A percentile compares a stretch with the other conserved stretches of the same genome.
Evolutionary conservation across 345 rosid genomes (phyloP).

Genomic region (Lagerstroemia speciosa): DNA sequence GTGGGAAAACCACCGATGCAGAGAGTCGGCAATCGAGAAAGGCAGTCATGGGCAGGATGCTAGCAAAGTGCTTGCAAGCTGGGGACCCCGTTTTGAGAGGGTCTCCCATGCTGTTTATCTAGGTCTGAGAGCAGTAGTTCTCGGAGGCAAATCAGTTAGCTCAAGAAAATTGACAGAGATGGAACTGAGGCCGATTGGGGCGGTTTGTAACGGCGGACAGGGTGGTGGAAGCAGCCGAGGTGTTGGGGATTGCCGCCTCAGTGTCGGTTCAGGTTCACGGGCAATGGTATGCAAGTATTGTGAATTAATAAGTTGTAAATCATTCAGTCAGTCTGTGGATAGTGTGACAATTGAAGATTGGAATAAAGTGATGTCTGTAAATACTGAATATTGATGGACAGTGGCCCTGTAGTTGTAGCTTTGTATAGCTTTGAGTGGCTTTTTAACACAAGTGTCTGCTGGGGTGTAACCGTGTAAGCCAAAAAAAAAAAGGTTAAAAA

Average conservation of each 20-base stretch:
- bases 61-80: slow-evolving; percentile 68
- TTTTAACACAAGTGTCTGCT: too few relatives aligned
- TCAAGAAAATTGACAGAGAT: slow-evolving; percentile 49
- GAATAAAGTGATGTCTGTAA: not conserved
- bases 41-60: slow-evolving; percentile 48
- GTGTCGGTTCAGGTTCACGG: slow-evolving; percentile 58
- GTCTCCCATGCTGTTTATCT: slow-evolving; percentile 56
- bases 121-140: slow-evolving; percentile 56
- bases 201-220: slow-evolving; percentile 34
- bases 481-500: too few relatives aligned
- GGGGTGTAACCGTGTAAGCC: too few relatives aligned
- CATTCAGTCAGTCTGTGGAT: not conserved
- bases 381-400: not conserved
- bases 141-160: slow-evolving; percentile 44
- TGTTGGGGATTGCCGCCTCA: slow-evolving; percentile 45
- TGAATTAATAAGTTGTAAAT: slow-evolving; percentile 9
- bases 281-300: slow-evolving; percentile 52
- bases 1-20: slow-evolving; percentile 11
- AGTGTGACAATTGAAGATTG: not conserved
- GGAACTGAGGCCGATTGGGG: slow-evolving; percentile 63
- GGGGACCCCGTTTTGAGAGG: slow-evolving; percentile 65
- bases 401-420: not conserved
- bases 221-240: slow-evolving; percentile 55
- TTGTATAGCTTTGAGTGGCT: not conserved
- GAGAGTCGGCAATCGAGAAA: slow-evolving; percentile 37